Conservation (phyloP, 441 rosid genomes). For the Bruguiera hainesii region DNA sequence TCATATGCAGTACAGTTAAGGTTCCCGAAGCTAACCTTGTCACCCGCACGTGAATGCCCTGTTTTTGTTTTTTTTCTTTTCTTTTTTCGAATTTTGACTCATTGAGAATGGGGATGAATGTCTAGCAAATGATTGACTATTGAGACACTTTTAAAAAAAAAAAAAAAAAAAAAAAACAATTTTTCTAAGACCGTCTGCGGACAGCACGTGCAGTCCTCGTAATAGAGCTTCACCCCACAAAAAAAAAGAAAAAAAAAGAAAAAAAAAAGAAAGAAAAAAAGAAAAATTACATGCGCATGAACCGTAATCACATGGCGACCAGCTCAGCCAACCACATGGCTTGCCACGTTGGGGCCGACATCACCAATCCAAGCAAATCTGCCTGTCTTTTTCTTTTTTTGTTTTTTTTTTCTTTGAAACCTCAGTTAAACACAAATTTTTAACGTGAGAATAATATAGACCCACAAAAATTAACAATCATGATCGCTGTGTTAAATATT, state of each 20-base stretch:
- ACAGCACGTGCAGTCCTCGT: constrained; percentile 39
- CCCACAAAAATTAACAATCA: too few species aligned
- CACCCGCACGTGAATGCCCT: constrained; percentile 1
- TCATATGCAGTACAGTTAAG: neutral
- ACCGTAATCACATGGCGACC: constrained; percentile 53
- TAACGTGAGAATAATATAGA: too few species aligned
- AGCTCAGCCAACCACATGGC: constrained; percentile 59
- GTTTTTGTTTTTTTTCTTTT: neutral
- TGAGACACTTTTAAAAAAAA: neutral
- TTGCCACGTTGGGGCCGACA: constrained; percentile 28
- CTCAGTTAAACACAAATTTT: constrained; percentile 26
- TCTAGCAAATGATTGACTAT: neutral
- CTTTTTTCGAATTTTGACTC: neutral
- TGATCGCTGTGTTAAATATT: too few species aligned
- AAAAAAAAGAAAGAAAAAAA: constrained; percentile 19
- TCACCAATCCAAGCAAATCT: constrained; percentile 21
- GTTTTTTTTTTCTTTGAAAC: neutral
- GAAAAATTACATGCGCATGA: constrained; percentile 24
- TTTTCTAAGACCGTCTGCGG: neutral
- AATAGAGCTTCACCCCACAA: neutral
- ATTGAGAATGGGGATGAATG: constrained; percentile 2
- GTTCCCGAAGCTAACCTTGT: constrained; percentile 21
- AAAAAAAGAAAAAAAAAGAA: constrained; percentile 19
- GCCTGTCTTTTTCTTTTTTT: neutral
- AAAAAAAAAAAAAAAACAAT: too few species aligned